These are phyloP conservation scores for Salvia miltiorrhiza DNA, from an alignment of 257 asterid species.

Conservation along the genomic window DNA sequence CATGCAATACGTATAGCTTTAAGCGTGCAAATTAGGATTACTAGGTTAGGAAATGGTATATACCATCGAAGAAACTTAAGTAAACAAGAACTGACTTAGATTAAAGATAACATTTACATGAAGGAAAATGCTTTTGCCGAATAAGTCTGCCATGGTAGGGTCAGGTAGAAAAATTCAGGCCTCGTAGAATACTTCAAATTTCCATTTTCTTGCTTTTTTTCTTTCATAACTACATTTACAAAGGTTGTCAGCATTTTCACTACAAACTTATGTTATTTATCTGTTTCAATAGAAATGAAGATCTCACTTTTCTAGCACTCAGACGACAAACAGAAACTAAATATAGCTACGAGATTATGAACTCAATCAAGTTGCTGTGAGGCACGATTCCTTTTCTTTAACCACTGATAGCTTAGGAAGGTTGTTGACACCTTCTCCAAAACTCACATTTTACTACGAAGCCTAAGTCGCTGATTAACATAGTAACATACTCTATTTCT, in stretches of 20 bases:
- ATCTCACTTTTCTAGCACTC: not conserved
- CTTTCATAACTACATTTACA: not conserved
- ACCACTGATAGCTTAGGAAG: not conserved
- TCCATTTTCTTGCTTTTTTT: not conserved
- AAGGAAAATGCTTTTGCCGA: not conserved
- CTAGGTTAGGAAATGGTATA: not conserved
- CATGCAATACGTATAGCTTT: constrained; percentile 1
- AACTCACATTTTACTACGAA: constrained; percentile 1
- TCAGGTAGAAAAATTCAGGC: not conserved
- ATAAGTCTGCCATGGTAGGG: not conserved
- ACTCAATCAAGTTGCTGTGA: not conserved
- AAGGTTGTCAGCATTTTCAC: not conserved
- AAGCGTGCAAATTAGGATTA: not conserved
- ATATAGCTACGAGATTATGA: not conserved
- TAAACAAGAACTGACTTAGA: not conserved
- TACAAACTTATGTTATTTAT: not conserved
- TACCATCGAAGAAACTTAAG: not conserved
- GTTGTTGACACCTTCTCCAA: not conserved
- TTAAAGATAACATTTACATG: not conserved
- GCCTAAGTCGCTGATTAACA: not conserved
- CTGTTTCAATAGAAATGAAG: not conserved
- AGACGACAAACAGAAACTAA: not conserved
- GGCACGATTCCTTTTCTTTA: not conserved
- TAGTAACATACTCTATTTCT: not conserved
- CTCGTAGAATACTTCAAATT: not conserved